These are phyloP conservation scores for Chaetomium sp. DNA, from an alignment of 2,329 filamentous ascomycete species.

Conservation along the genomic window DNA sequence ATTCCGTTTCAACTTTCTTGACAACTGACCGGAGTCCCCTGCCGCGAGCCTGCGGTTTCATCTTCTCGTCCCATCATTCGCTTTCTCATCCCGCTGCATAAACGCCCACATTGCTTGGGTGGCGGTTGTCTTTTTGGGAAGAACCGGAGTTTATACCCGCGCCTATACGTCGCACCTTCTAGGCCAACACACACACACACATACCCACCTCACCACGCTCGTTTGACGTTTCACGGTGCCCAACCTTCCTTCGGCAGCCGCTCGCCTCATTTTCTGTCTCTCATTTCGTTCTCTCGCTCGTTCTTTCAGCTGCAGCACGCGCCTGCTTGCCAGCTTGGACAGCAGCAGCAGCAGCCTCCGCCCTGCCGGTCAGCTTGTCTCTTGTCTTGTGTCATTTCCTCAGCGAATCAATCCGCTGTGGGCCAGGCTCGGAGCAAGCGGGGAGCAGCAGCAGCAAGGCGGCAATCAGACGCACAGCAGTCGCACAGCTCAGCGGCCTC, in stretches of 20 bases:
- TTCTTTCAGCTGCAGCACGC: conserved; percentile 4
- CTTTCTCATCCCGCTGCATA: conserved; percentile 4
- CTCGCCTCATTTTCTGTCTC: conserved; percentile 4
- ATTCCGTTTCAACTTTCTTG: conserved; percentile 4
- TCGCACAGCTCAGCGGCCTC: conserved; percentile 1
- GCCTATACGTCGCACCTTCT: conserved; percentile 1
- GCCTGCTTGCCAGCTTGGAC: conserved; percentile 3
- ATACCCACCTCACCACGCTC: background rate
- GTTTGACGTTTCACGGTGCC: conserved; percentile 7
- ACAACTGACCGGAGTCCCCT: background rate
- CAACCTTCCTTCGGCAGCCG: conserved; percentile 1
- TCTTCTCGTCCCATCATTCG: conserved; percentile 4
- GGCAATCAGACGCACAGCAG: too few species aligned
- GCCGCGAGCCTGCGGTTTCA: conserved; percentile 4
- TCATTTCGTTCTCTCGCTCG: background rate
- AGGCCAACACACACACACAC: background rate
- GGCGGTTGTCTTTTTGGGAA: too few species aligned
- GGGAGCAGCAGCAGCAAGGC: conserved; percentile 1
- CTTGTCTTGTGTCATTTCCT: conserved; percentile 3
- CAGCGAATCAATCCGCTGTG: conserved; percentile 13
- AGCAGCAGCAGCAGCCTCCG: background rate
- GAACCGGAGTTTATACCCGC: background rate
- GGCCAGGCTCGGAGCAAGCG: conserved; percentile 8
- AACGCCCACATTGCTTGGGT: background rate
- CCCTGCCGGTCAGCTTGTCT: background rate